Percentiles rank a stretch among this genome's conserved stretches.
Conservation (phyloP, 176 grass and related monocot genomes). For the Luzula sylvatica region DNA sequence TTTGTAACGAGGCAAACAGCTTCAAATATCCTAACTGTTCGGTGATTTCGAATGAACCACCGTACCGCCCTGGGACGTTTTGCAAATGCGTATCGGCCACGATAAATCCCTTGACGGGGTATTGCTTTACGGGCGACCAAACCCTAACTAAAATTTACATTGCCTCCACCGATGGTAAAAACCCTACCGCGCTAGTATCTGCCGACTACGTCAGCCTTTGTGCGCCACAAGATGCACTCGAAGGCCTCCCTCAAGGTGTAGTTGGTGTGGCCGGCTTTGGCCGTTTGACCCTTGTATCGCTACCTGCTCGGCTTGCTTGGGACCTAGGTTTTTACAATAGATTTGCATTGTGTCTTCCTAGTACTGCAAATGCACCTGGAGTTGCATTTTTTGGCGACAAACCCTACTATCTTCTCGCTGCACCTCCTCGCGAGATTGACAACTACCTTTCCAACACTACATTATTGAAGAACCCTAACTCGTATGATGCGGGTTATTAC, state of each 20-base stretch:
- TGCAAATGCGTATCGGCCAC: slow-evolving; percentile 41
- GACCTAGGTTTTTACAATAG: slow-evolving; percentile 23
- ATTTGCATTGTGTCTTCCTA: slow-evolving; percentile 65
- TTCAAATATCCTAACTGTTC: neutral
- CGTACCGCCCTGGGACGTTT: slow-evolving; percentile 1
- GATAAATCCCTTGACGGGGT: slow-evolving; percentile 30
- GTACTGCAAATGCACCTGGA: slow-evolving; percentile 13
- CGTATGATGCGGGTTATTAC: slow-evolving; percentile 38
- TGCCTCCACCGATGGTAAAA: slow-evolving; percentile 49
- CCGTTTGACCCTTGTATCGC: slow-evolving; percentile 3
- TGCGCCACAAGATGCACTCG: slow-evolving; percentile 16
- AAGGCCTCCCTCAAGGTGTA: slow-evolving; percentile 15
- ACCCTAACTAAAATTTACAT: slow-evolving; percentile 10
- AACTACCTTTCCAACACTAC: slow-evolving; percentile 23
- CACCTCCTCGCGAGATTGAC: slow-evolving; percentile 1
- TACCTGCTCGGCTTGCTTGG: slow-evolving; percentile 32
- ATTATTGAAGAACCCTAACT: slow-evolving; percentile 23
- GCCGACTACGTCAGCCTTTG: slow-evolving; percentile 27
- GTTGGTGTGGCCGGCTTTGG: slow-evolving; percentile 51
- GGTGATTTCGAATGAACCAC: neutral
- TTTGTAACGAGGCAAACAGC: neutral
- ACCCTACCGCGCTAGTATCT: slow-evolving; percentile 25
- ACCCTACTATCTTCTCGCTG: slow-evolving; percentile 23
- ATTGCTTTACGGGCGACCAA: slow-evolving; percentile 14
- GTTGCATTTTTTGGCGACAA: slow-evolving; percentile 47